phyloP scores from a whole-genome alignment of 352 stramenopile species.

The Proteromonas lacertae region DNA sequence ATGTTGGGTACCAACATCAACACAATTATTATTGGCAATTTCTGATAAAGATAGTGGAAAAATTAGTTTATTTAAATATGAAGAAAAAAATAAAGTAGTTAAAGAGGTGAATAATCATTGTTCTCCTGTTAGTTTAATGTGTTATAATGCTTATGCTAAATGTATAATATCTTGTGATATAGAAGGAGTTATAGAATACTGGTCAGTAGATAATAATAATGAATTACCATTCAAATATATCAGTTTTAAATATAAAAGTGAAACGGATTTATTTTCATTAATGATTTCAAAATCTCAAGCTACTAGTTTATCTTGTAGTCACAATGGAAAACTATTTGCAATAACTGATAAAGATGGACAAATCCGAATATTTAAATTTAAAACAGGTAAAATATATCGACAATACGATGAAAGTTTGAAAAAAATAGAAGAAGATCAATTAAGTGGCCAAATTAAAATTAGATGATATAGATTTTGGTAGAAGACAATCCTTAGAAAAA shows the following conservation, averaged over 20 bases:
- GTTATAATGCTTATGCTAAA: slow-evolving; percentile 34
- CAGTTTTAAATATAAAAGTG: slow-evolving; percentile 57
- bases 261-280: slow-evolving; percentile 78
- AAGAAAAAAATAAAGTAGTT: slow-evolving; percentile 10
- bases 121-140: slow-evolving; percentile 19
- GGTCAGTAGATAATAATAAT: slow-evolving; percentile 13
- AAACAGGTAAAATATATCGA: slow-evolving; percentile 35
- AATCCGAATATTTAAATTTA: slow-evolving; percentile 48
- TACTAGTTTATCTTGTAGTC: not conserved
- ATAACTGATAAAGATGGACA: slow-evolving; percentile 39
- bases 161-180: slow-evolving; percentile 56
- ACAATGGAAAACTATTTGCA: slow-evolving; percentile 29
- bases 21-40: slow-evolving; percentile 21
- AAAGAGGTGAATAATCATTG: slow-evolving; percentile 4
- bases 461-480: slow-evolving; percentile 35
- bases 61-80: slow-evolving; percentile 44
- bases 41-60: slow-evolving; percentile 19
- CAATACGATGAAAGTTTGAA: slow-evolving; percentile 45
- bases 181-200: slow-evolving; percentile 68
- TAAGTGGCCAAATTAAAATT: slow-evolving; percentile 23
- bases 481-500: slow-evolving; percentile 34
- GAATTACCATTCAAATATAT: slow-evolving; percentile 8
- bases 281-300: slow-evolving; percentile 47
- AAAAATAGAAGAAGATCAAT: slow-evolving; percentile 21
- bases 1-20: slow-evolving; percentile 11